Percentiles rank a stretch among this genome's conserved stretches.
phyloP scores from a whole-genome alignment of 345 rosid genomes.

The Eucalyptus curtisii region DNA sequence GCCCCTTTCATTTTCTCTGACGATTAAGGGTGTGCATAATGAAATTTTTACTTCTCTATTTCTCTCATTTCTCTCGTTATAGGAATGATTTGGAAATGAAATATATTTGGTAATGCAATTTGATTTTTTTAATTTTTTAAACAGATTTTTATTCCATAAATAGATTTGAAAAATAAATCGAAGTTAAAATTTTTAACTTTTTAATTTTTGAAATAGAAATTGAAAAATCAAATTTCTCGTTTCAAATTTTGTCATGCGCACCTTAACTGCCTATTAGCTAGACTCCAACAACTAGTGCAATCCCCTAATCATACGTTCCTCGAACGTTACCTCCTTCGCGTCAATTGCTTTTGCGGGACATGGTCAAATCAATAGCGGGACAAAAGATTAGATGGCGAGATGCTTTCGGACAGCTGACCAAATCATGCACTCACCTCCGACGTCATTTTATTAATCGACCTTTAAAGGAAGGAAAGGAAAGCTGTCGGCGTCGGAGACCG shows the following conservation, averaged over 20 bases:
- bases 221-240: too few species aligned
- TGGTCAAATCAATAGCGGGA: not conserved
- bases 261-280: not conserved
- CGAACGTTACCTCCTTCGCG: not conserved
- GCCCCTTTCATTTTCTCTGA: not conserved
- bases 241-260: too few species aligned
- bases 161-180: too few species aligned
- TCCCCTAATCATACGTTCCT: not conserved
- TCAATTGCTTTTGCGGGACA: not conserved
- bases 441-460: not conserved
- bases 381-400: not conserved
- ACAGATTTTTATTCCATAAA: too few species aligned
- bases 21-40: too few species aligned
- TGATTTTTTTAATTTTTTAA: too few species aligned
- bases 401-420: not conserved
- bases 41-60: too few species aligned
- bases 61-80: too few species aligned
- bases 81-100: too few species aligned
- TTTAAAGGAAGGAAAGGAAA: not conserved
- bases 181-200: too few species aligned
- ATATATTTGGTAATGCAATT: too few species aligned
- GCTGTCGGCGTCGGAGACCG: not conserved
- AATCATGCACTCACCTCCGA: not conserved
- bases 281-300: not conserved
- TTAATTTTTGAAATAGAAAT: too few species aligned